Evolutionary conservation across 23 red algal genomes (phyloP), one percentile per base, ranked within the genome.

Genomic region (Agarophyton chilense): DNA sequence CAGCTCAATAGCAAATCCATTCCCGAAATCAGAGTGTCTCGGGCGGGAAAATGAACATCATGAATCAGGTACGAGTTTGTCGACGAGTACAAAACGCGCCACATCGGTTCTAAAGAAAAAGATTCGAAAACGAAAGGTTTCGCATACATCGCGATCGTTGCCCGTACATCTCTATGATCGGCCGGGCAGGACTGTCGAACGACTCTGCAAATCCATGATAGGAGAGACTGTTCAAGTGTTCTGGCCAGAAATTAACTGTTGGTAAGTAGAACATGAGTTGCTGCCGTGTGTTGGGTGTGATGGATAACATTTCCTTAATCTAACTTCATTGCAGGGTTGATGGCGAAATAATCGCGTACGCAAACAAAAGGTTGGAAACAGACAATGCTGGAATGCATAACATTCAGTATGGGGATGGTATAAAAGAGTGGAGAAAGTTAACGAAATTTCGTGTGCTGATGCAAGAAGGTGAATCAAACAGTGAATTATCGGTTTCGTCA

Each of bases 341-440:
- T 31, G 41, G 82, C 17, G 64, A 86, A 55, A 58, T 86, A 12
- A 39, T 86, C 7, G 64, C 47, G 13, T 86, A 86, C 43, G 18
- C 26, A 2, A 67, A 46, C 38, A 46, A 16, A 14, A 72, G 2
- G 9, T 24, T 40, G 4, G 64, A 40, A 8, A 72, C 49, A 10
- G 38, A 22, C 11, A 74, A 25, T 12, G 68, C 68, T 31, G 82
- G 82, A 22, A 55, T 86, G 82, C 82, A 86, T 73, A 22, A 22
- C 25, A 31, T 86, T 31, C 24, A 71, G 26, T 86, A 71, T 72
- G 82, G 26, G 18, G 82, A 86, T 74, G 82, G 82, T 0, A 55
- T 86, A 31, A 70, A 51, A 52, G 82, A 86, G 36, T 86, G 82
- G 82, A 86, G 22, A 21, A 55, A 44, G 64, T 25, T 86, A 7